Conservation (phyloP, 2,329 filamentous ascomycete species). For the Purpureocillium takamizusanense region DNA sequence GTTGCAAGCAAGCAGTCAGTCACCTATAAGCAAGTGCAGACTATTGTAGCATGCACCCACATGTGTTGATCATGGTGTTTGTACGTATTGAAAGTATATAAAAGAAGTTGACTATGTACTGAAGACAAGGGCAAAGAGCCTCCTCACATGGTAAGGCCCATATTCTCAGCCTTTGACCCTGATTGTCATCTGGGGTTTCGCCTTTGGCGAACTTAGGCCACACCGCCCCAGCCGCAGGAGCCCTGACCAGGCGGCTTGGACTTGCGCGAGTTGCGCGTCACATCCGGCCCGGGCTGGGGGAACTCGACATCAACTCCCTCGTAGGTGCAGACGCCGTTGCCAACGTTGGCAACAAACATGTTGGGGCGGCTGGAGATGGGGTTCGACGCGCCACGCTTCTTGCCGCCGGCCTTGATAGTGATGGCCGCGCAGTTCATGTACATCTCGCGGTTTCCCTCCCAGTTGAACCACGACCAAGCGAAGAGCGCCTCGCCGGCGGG, state of each 20-base stretch:
- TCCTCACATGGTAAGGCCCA: no score
- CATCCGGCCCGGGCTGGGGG: constrained; percentile 49
- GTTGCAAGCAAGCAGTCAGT: no score
- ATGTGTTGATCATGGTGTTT: neutral
- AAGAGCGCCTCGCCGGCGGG: constrained; percentile 54
- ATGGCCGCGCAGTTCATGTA: constrained; percentile 81
- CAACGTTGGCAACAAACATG: constrained; percentile 65
- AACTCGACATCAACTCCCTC: constrained; percentile 53
- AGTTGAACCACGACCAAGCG: constrained; percentile 72
- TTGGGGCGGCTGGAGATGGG: constrained; percentile 50
- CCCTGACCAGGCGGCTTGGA: no score
- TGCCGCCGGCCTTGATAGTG: constrained; percentile 40
- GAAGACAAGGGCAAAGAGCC: no score
- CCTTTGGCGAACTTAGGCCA: no score
- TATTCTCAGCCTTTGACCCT: no score
- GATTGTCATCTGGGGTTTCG: no score
- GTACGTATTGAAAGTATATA: neutral
- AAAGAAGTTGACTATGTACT: neutral
- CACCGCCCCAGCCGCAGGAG: no score
- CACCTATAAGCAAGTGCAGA: no score
- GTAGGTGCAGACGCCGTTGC: constrained; percentile 47
- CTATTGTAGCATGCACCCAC: no score
- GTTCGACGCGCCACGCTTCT: constrained; percentile 18
- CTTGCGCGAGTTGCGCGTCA: no score
- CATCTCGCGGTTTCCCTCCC: constrained; percentile 70